phyloP scores from a whole-genome alignment of 306 rosid genomes.

The Leucaena leucocephala region DNA sequence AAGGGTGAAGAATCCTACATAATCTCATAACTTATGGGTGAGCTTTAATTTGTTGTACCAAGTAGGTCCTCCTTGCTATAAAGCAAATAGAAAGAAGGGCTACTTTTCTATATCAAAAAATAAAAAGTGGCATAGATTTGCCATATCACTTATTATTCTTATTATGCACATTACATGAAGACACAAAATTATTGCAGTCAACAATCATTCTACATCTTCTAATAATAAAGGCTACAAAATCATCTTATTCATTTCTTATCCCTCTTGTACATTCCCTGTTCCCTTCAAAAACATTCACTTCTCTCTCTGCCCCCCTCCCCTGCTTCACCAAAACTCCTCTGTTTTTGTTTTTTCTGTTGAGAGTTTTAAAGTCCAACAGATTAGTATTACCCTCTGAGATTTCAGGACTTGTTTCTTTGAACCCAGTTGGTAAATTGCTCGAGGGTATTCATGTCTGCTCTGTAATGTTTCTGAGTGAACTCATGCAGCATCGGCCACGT shows the following conservation, averaged over 20 bases:
- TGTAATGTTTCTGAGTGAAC: conserved; percentile 89
- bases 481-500: conserved; percentile 92
- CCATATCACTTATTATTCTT: background rate
- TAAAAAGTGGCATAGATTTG: conserved; percentile 24
- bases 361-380: conserved; percentile 28
- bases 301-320: conserved; percentile 35
- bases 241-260: conserved; percentile 54
- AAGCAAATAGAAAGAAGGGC: conserved; percentile 5
- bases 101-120: background rate
- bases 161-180: conserved; percentile 16
- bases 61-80: conserved; percentile 9
- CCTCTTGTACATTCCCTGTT: conserved; percentile 45
- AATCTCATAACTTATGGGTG: conserved; percentile 3
- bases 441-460: conserved; percentile 92
- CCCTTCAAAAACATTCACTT: conserved; percentile 46
- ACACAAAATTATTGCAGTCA: conserved; percentile 21
- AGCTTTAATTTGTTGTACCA: conserved; percentile 13
- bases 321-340: conserved; percentile 21
- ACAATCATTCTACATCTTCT: conserved; percentile 42
- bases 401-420: conserved; percentile 44
- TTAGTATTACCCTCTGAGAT: conserved; percentile 15
- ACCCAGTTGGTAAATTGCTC: conserved; percentile 77
- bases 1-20: conserved; percentile 13
- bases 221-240: conserved; percentile 41
- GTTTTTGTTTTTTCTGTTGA: conserved; percentile 23